Conservation (phyloP, 2,329 filamentous ascomycete genomes). For the Trichothecium roseum region DNA sequence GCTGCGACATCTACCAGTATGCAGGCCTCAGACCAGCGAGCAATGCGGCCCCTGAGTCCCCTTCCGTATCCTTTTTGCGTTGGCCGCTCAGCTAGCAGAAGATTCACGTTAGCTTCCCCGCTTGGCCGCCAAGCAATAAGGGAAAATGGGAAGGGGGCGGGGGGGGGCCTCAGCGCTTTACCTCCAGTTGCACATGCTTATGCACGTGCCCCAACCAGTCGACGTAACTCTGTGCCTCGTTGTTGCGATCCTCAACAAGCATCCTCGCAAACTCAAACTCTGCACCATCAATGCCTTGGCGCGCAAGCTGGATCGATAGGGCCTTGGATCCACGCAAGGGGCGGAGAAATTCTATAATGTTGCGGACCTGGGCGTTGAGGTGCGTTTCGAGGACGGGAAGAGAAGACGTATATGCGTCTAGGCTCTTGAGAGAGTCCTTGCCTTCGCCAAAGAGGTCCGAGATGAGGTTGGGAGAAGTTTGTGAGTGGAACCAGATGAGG, state of each 20-base stretch:
- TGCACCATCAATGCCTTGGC: conserved; percentile 86
- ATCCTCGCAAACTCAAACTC: conserved; percentile 94
- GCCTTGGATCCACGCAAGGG: conserved; percentile 76
- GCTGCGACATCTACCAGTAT: conserved; percentile 36
- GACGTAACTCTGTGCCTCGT: conserved; percentile 95
- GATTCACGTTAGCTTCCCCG: conserved; percentile 5
- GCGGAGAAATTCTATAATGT: conserved; percentile 80
- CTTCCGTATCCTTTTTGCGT: conserved; percentile 56
- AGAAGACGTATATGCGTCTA: conserved; percentile 73
- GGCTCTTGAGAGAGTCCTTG: conserved; percentile 54
- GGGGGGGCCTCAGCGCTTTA: conserved; percentile 24
- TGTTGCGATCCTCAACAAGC: conserved; percentile 89
- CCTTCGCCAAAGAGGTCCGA: conserved; percentile 81
- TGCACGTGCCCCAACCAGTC: conserved; percentile 97
- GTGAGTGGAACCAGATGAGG: conserved; percentile 83
- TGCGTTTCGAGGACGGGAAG: conserved; percentile 83
- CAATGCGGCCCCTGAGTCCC: conserved; percentile 19
- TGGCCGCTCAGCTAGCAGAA: conserved; percentile 52
- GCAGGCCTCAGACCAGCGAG: conserved; percentile 45
- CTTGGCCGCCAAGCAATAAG: conserved; percentile 2
- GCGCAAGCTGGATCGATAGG: conserved; percentile 77
- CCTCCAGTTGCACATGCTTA: conserved; percentile 84
- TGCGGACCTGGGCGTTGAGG: conserved; percentile 88
- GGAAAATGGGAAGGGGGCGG: not conserved
- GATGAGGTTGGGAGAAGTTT: conserved; percentile 86